These are phyloP conservation scores for Cyberlindnera subsufficiens DNA, from an alignment of 805 yeast species.

Conservation along the genomic window DNA sequence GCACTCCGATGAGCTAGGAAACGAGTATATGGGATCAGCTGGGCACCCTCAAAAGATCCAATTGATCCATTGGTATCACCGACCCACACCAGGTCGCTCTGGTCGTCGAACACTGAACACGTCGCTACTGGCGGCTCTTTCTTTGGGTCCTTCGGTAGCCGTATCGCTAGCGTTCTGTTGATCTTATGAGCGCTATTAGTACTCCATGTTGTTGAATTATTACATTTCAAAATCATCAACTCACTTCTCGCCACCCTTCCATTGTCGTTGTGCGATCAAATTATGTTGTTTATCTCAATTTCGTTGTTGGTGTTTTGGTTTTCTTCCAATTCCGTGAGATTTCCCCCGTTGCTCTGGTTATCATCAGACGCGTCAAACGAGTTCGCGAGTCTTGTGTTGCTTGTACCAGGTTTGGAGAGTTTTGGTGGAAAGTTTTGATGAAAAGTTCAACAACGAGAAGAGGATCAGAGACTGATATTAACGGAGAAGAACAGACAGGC, in stretches of 20 bases:
- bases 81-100: conserved; percentile 78
- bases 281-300: no score
- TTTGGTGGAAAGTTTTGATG: no score
- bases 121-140: conserved; percentile 12
- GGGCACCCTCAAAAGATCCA: conserved; percentile 38
- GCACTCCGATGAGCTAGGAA: conserved; percentile 46
- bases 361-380: no score
- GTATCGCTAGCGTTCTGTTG: conserved; percentile 15
- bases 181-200: conserved; percentile 6
- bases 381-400: no score
- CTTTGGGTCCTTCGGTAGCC: conserved; percentile 18
- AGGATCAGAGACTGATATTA: no score
- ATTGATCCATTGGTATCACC: conserved; percentile 56
- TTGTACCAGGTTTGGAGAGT: no score
- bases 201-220: not conserved
- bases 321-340: no score
- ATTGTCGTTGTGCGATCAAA: conserved; percentile 3
- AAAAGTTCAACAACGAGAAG: no score
- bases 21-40: conserved; percentile 51
- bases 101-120: conserved; percentile 52
- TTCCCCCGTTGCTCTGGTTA: no score
- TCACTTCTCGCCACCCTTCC: conserved; percentile 24
- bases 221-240: not conserved
- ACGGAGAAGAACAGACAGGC: not conserved
- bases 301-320: no score